phyloP scores from a whole-genome alignment of 108 stramenopile species.

The Ochromonas danica region DNA sequence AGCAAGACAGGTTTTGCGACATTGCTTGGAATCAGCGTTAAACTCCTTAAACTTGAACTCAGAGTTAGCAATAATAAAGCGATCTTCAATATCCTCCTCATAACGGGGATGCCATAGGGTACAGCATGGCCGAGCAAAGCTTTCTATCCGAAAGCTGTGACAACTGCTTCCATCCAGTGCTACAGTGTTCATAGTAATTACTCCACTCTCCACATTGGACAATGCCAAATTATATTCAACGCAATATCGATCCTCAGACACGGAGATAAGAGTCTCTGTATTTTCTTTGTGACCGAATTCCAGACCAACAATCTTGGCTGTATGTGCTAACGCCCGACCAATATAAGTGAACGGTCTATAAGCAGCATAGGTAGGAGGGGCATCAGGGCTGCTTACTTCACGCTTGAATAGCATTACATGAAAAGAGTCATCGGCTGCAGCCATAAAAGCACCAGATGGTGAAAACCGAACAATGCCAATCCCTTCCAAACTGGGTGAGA shows the following conservation, averaged over 20 bases:
- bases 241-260: constrained; percentile 53
- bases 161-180: not conserved
- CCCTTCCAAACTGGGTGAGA: constrained; percentile 27
- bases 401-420: constrained; percentile 51
- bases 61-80: constrained; percentile 44
- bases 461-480: constrained; percentile 25
- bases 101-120: constrained; percentile 55
- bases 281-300: constrained; percentile 57
- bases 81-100: constrained; percentile 58
- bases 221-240: constrained; percentile 58
- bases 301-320: constrained; percentile 50
- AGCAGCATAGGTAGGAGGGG: too few species aligned
- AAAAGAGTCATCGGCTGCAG: constrained; percentile 42
- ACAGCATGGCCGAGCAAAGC: constrained; percentile 49
- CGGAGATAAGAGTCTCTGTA: constrained; percentile 48
- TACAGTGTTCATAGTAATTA: constrained; percentile 6
- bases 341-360: constrained; percentile 47
- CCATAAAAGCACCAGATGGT: constrained; percentile 22
- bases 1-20: constrained; percentile 57
- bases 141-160: constrained; percentile 48
- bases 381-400: not conserved
- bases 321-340: constrained; percentile 47
- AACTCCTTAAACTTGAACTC: constrained; percentile 62
- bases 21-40: constrained; percentile 52
- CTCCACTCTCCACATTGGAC: constrained; percentile 33